Conservation (phyloP, 805 yeast species). For the Tetrapisispora nanseiensis region DNA sequence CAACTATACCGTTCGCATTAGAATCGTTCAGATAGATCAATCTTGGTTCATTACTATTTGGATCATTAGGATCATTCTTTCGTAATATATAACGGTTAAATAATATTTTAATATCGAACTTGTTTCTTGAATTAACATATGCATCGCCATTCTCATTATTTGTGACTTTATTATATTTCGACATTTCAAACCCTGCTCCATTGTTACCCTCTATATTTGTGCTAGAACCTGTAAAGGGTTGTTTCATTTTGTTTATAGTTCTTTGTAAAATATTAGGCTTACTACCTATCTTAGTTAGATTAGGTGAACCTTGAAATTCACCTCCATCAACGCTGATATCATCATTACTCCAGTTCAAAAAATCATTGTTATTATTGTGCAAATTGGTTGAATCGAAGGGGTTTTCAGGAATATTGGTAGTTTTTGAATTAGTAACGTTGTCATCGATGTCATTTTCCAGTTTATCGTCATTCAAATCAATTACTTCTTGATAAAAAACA, state of each 20-base stretch:
- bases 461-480: constrained; percentile 26
- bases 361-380: constrained; percentile 7
- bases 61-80: constrained; percentile 10
- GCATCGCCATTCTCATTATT: constrained; percentile 16
- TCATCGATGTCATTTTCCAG: constrained; percentile 31
- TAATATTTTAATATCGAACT: constrained; percentile 31
- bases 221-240: constrained; percentile 6
- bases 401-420: too few species aligned
- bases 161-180: constrained; percentile 19
- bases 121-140: constrained; percentile 27
- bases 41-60: constrained; percentile 41
- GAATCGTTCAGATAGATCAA: constrained; percentile 59
- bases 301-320: constrained; percentile 7
- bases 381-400: constrained; percentile 11
- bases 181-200: constrained; percentile 21
- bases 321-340: constrained; percentile 4
- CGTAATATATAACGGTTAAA: constrained; percentile 31
- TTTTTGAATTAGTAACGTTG: constrained; percentile 3
- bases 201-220: constrained; percentile 1
- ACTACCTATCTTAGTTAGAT: constrained; percentile 6
- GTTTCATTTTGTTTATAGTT: constrained; percentile 12
- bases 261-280: constrained; percentile 15
- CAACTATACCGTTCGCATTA: constrained; percentile 41
- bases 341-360: constrained; percentile 12
- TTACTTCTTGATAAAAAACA: constrained; percentile 26